Percentiles rank a stretch among this genome's conserved stretches.
These are phyloP conservation scores for Euphrasia confusa DNA, from an alignment of 257 asterid genomes.

Conservation along the genomic window DNA sequence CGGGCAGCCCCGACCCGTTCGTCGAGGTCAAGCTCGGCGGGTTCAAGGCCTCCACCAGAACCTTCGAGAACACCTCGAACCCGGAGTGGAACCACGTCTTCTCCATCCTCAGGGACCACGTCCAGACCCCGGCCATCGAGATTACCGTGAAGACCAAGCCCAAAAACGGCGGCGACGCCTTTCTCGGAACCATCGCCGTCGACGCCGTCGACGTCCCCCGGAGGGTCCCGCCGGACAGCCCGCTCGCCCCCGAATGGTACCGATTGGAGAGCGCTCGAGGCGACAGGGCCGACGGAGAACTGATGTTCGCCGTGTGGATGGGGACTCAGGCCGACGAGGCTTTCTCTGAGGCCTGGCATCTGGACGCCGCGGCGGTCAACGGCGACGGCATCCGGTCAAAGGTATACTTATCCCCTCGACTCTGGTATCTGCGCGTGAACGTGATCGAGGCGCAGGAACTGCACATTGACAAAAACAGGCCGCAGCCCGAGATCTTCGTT, in stretches of 20 bases:
- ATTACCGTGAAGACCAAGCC: conserved; percentile 58
- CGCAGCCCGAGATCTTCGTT: conserved; percentile 50
- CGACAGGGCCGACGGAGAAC: conserved; percentile 57
- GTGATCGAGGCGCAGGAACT: conserved; percentile 88
- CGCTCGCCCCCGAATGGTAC: conserved; percentile 94
- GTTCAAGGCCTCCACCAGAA: conserved; percentile 44
- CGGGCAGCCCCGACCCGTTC: conserved; percentile 46
- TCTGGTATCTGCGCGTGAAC: conserved; percentile 83
- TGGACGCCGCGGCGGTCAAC: conserved; percentile 49
- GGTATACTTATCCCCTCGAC: conserved; percentile 84
- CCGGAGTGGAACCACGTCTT: conserved; percentile 92
- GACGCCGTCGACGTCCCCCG: conserved; percentile 65
- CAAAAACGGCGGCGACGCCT: conserved; percentile 44
- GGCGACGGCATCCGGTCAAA: conserved; percentile 75
- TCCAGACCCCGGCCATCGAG: conserved; percentile 54
- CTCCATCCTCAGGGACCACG: conserved; percentile 43
- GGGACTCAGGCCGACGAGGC: conserved; percentile 97
- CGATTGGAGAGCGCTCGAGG: conserved; percentile 51
- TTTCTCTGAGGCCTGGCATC: conserved; percentile 75
- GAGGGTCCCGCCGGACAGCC: conserved; percentile 94
- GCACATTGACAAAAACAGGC: conserved; percentile 51
- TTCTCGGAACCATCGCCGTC: conserved; percentile 50
- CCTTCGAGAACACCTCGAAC: conserved; percentile 32
- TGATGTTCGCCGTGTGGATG: conserved; percentile 80
- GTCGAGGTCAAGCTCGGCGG: conserved; percentile 74